A percentile compares a stretch with the other conserved stretches of the same genome.
Conservation (phyloP, 2,329 filamentous ascomycete genomes). For the Talaromyces verruculosus region DNA sequence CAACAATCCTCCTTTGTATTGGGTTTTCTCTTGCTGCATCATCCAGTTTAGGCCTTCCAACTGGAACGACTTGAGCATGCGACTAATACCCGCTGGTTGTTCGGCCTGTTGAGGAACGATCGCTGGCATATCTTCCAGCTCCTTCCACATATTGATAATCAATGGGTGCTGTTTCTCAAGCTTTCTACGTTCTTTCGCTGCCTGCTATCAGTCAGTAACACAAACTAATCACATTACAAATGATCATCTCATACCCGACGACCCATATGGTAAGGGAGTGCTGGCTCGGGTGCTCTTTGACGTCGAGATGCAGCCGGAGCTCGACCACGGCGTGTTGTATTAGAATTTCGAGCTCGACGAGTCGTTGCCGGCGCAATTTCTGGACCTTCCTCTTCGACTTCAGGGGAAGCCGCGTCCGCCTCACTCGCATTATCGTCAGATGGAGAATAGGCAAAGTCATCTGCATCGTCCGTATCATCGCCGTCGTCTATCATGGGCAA, state of each 20-base stretch:
- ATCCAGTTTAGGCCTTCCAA: constrained; percentile 94
- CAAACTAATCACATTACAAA: constrained; percentile 24
- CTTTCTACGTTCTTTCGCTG: constrained; percentile 59
- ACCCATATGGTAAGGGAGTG: constrained; percentile 27
- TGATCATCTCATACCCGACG: constrained; percentile 30
- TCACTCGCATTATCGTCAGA: constrained; percentile 19
- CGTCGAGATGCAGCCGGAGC: not conserved
- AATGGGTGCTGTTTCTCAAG: constrained; percentile 76
- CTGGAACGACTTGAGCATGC: constrained; percentile 88
- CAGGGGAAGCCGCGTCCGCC: constrained; percentile 1
- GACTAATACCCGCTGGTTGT: constrained; percentile 75
- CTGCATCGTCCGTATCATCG: constrained; percentile 22
- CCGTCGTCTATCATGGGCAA: constrained; percentile 20
- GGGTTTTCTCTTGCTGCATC: constrained; percentile 78
- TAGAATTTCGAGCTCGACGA: not conserved
- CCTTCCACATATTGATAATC: constrained; percentile 80
- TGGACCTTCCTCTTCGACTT: constrained; percentile 3
- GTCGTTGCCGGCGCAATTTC: not conserved
- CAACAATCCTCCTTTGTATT: constrained; percentile 85
- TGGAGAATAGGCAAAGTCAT: constrained; percentile 28
- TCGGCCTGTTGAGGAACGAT: constrained; percentile 64
- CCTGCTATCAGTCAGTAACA: constrained; percentile 41
- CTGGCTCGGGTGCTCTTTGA: not conserved
- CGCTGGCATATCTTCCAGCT: constrained; percentile 66
- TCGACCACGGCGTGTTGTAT: not conserved